phyloP scores from a whole-genome alignment of 2,329 filamentous ascomycete species.

The Paramyrothecium roridum region DNA sequence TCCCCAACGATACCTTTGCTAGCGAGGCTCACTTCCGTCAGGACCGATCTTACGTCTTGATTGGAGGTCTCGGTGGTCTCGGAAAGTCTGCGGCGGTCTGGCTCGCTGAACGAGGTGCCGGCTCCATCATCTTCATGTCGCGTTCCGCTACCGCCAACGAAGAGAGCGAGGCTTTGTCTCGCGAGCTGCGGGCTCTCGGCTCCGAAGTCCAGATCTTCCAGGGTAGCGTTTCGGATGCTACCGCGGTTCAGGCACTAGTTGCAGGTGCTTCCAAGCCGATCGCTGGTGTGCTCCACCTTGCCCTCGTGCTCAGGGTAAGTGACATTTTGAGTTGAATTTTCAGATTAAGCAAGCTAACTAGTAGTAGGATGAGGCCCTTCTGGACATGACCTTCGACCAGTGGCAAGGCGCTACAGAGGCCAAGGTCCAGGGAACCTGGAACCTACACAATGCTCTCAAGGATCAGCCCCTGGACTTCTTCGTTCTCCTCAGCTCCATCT shows the following conservation, averaged over 20 bases:
- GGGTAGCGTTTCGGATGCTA: neutral
- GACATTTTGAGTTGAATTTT: neutral
- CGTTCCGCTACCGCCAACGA: neutral
- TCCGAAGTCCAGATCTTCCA: neutral
- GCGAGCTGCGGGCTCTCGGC: neutral
- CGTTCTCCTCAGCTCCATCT: neutral
- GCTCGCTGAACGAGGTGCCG: slow-evolving; percentile 1
- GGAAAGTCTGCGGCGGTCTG: slow-evolving; percentile 4
- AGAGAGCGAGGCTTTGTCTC: neutral
- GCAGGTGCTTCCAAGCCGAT: neutral
- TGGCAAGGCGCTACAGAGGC: neutral
- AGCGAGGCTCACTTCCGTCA: neutral
- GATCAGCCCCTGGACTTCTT: neutral
- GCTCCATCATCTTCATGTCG: neutral
- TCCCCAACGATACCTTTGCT: neutral
- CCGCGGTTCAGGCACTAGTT: neutral
- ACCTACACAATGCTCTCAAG: neutral
- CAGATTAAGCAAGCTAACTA: neutral
- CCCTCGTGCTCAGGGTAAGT: neutral
- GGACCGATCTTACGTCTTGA: neutral
- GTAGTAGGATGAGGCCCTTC: neutral
- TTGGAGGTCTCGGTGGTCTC: neutral
- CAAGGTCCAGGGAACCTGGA: slow-evolving; percentile 1
- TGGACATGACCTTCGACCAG: neutral
- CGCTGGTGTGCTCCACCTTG: neutral